Base-by-base conservation (phyloP, 169 alveolate genomes). In the Cryptosporidium andersoni region DNA sequence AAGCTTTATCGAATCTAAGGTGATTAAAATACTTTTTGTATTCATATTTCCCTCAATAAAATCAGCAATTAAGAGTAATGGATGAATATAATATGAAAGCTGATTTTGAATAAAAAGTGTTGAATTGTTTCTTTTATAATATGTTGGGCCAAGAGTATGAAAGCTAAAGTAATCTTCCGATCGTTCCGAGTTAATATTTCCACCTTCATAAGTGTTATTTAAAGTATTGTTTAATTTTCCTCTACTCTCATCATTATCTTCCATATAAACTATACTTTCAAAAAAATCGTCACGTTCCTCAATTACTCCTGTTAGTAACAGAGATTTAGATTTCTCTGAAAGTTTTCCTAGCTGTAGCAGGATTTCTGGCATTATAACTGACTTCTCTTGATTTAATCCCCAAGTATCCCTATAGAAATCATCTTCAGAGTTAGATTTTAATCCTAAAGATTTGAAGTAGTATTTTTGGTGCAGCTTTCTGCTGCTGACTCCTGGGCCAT, bases 61-160 rank as follows among this genome's bases (percentile, higher is more conserved):
- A 48, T 74, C 85, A 2, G 85, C 85, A 45, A 74, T 74, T 12
- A 74, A 49, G 37, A 45, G 51, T 5, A 62, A 45, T 8, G 85
- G 85, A 74, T 74, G 85, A 25, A 74, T 74, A 34, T 56, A 74
- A 36, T 74, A 74, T 0, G 85, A 39, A 3, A 74, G 67, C n/a
- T 42, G 40, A 16, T 74, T 68, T 42, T 74, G 74, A 1, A 74
- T 14, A 9, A 68, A 52, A 4, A 74, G 62, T 25, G 42, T 58
- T 34, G 64, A 48, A 11, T 43, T 48, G 3, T 47, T 43, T n/a
- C 68, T 74, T 74, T 74, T 74, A n/a, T 74, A 74, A 42, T 74
- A 74, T 4, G 60, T 34, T 14, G 85, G 85, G 16, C 40, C 56
- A 47, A 74, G 47, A 4, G 64, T 49, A n/a, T 58, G 64, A 49